Base-by-base conservation (phyloP, 768 basidiomycete species). In the Leccinum uliginosum region DNA sequence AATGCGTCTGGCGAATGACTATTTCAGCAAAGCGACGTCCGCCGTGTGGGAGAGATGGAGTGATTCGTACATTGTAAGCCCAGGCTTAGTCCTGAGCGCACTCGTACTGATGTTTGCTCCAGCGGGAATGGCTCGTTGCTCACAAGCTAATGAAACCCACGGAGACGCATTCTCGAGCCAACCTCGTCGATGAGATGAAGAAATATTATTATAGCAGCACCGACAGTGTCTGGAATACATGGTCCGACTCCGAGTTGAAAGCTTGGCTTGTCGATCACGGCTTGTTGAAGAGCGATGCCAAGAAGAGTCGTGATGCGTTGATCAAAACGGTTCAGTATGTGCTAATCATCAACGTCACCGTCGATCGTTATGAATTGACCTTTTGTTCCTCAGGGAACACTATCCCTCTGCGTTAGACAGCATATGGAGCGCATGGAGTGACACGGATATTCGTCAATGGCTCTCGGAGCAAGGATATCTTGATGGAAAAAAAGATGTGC, bases 31-130 rank as follows among this genome's bases (percentile, higher is more conserved):
- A 50, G 77, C 82, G 6, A 66, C 83, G 21, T 74, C 80, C 54
- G 88, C 89, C 3, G 71, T 88, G 35, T 98, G 90, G 84, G 77
- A 90, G 21, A 82, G 85, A 3, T 98, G 96, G 95, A 86, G 85
- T 53, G 87, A 91, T 67, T 86, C 84, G 3, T 89, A 91, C 68
- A 83, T 94, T 51, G 89, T 89, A 59, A 50, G 85, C 69, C 24
- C 34, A 11, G 46, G 34, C 24, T 21, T 11, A 23, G 26, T 5
- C 17, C 32, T 46, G 12, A 10, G 21, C 4, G 6, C 34, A 38
- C 32, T 29, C 32, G n/a, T 10, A 21, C 40, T 61, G 4, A 65
- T 49, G 5, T 0, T 12, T 5, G 14, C 19, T 56, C 9, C 58
- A 91, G 89, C 85, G 86, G 55, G 76, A 87, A 56, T 98, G 95